These are phyloP conservation scores for Nitzschia inconspicua DNA, from an alignment of 108 stramenopile species.

Conservation along the genomic window DNA sequence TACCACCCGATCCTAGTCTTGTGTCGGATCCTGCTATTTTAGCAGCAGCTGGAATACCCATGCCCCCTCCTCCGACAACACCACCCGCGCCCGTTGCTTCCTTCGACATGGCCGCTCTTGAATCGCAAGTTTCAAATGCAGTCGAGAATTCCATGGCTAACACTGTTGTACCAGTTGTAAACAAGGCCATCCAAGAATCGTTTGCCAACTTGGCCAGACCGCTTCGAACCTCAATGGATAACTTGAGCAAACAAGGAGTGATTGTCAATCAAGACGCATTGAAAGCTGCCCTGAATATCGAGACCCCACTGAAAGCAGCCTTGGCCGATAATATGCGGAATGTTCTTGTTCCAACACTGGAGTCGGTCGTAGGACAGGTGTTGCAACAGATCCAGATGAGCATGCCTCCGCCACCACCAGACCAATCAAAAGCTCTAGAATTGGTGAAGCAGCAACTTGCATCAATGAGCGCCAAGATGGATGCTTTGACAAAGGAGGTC, in stretches of 20 bases:
- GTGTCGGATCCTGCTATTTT: slow-evolving; percentile 17
- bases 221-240: slow-evolving; percentile 47
- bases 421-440: slow-evolving; percentile 17
- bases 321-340: slow-evolving; percentile 54
- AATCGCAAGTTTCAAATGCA: background rate
- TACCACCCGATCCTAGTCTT: slow-evolving; percentile 6
- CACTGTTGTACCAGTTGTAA: slow-evolving; percentile 39
- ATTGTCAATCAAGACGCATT: slow-evolving; percentile 40
- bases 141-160: slow-evolving; percentile 36
- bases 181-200: slow-evolving; percentile 35
- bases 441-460: slow-evolving; percentile 39
- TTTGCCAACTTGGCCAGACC: slow-evolving; percentile 36
- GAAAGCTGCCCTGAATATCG: slow-evolving; percentile 34
- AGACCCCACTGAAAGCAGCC: slow-evolving; percentile 41
- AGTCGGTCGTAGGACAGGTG: slow-evolving; percentile 67
- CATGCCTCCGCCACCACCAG: slow-evolving; percentile 25
- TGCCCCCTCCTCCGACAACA: background rate
- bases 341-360: slow-evolving; percentile 74
- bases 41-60: background rate
- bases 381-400: slow-evolving; percentile 50
- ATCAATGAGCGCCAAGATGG: slow-evolving; percentile 55
- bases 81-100: slow-evolving; percentile 1
- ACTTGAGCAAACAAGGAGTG: slow-evolving; percentile 42
- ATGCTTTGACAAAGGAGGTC: slow-evolving; percentile 52
- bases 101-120: background rate